Evolutionary conservation across 495 filamentous ascomycete species (phyloP), one percentile per base, ranked within the genome.

Genomic region (Thozetella sp.): DNA sequence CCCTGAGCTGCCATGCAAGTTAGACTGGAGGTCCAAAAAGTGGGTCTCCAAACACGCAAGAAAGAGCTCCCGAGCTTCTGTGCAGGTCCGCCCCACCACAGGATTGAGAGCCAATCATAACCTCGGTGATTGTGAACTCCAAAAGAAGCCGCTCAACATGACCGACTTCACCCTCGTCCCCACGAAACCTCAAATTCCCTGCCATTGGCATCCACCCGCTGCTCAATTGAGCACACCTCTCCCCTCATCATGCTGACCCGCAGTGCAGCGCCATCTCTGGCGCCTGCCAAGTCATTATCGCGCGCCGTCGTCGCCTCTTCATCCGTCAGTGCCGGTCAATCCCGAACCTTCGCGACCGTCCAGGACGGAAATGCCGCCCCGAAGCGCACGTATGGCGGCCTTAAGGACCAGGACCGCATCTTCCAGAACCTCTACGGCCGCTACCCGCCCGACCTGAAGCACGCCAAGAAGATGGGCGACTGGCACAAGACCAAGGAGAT

Each of bases 401-500:
- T 99, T 55, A 86, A 84, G 72, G 95, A 99, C 74, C 93, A 98
- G 80, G 95, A 99, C 71, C 86, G 95, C 64, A 99, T 99, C 80
- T 99, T 99, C 79, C 93, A 93, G 77, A 99, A 99, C 78, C 87
- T 99, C 22, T 99, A 98, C 79, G 87, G 90, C 60, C 92, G 95
- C 67, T 93, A 90, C 83, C 91, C 91, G 25, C 81, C 90, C 48
- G 93, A 97, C 79, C 77, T 99, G 57, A 93, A 94, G 82, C 88
- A 83, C 61, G 92, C 95, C n/a, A 92, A 90, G 91, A 97, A 96
- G 80, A 96, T 94, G 83, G 95, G 95, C 66, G 96, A 99, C 75
- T 99, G 95, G 95, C 85, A 99, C 79, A 96, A 94, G 83, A 99
- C 95, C 53, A 99, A 99, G 84, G 95, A 99, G 76, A 99, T 99